Evolutionary conservation across 164 flowering plant species (phyloP).

Genomic region (Stephania yunnanensis): DNA sequence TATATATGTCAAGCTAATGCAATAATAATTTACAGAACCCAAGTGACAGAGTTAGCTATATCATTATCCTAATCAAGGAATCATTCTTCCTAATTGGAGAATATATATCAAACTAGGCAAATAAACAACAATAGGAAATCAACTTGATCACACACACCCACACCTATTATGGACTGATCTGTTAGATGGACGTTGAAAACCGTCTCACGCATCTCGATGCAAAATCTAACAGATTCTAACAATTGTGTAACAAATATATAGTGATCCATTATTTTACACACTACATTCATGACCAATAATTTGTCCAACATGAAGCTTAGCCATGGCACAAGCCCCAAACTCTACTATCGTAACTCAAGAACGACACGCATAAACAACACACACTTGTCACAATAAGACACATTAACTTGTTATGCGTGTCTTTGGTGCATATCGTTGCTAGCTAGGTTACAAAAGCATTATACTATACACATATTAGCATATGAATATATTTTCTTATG

Average conservation of each 20-base stretch:
- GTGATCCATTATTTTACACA: too few relatives aligned
- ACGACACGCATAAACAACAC: not conserved
- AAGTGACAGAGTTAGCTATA: not conserved
- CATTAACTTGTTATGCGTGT: too few relatives aligned
- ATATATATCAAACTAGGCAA: not conserved
- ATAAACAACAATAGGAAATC: not conserved
- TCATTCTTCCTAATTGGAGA: not conserved
- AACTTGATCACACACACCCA: not conserved
- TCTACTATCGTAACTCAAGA: not conserved
- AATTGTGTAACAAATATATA: too few relatives aligned
- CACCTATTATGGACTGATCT: too few relatives aligned
- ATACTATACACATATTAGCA: too few relatives aligned
- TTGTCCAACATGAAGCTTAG: not conserved
- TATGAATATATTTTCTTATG: too few relatives aligned
- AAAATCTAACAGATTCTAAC: too few relatives aligned
- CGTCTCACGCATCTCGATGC: too few relatives aligned
- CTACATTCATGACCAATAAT: conserved; percentile 3
- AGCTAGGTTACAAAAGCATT: too few relatives aligned
- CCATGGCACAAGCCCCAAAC: not conserved
- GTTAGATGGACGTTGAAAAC: not conserved
- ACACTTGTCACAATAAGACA: too few relatives aligned
- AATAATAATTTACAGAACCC: not conserved
- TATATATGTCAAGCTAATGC: not conserved
- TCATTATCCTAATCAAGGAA: not conserved
- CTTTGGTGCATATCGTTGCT: too few relatives aligned